Base-by-base conservation (phyloP, 2,329 filamentous ascomycete genomes). In the Fusarium poae region DNA sequence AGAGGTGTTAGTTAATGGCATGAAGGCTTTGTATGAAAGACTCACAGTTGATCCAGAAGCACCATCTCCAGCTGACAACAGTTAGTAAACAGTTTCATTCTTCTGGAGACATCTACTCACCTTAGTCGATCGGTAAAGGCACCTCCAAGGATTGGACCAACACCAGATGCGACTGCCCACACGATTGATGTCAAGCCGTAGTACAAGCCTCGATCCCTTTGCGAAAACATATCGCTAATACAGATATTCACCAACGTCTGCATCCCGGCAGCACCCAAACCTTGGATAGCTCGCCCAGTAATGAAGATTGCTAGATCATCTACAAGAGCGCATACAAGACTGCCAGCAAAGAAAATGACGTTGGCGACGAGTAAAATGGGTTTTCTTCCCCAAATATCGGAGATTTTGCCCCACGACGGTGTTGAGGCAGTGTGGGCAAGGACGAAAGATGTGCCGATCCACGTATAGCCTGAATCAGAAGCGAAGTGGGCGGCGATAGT, bases 381-480 rank as follows among this genome's bases (percentile, higher is more conserved):
- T 70, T 87, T 87, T 9, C 86, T 81, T 5, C 86, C 86, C 82
- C 83, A 89, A 34, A 88, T 87, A 64, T 89, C 86, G 2, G 82
- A 83, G 35, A 88, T 76, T 63, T 86, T 86, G 6, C 89, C 90
- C 91, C 91, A 94, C n/a, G 91, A 85, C 1, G 91, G 90, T 1
- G 86, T 87, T 3, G 84, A 84, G 0, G 91, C 89, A 0, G 91
- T 89, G 72, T 88, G 88, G 18, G 89, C 89, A 13, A 94, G 85
- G 5, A 93, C 82, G 76, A 91, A 94, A 0, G 91, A 88, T 29
- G 86, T 89, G 1, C 91, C 92, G 63, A 95, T 91, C 92, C 92
- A 94, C 16, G 89, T 88, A 78, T 93, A 94, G 9, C 90, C 90
- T 1, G 87, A 82, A 18, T 85, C 87, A 30, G 87, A 90, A 48